A percentile compares a stretch with the other conserved stretches of the same genome.
Evolutionary conservation across 345 rosid species (phyloP).

Genomic region (rapeseed (Brassica napus)): DNA sequence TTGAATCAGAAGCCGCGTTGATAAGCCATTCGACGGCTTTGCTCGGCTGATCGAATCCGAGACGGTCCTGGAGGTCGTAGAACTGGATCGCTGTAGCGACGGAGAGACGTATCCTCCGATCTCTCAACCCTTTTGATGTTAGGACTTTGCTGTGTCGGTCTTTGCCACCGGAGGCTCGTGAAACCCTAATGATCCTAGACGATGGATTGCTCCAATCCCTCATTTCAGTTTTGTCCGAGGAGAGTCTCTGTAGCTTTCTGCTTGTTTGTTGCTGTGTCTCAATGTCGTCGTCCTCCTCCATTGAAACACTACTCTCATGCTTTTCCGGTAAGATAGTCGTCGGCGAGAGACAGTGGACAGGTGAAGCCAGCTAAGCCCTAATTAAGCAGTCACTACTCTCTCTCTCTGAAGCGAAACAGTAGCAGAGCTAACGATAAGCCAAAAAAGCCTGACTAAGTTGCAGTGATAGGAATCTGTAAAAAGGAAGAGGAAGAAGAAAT

Average conservation of each 20-base stretch:
- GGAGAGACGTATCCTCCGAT: slow-evolving; percentile 82
- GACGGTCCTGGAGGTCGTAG: slow-evolving; percentile 87
- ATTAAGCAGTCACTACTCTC: slow-evolving; percentile 42
- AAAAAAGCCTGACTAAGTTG: slow-evolving; percentile 49
- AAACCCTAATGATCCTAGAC: slow-evolving; percentile 90
- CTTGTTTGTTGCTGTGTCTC: slow-evolving; percentile 43
- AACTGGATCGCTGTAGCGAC: slow-evolving; percentile 89
- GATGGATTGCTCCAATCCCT: slow-evolving; percentile 63
- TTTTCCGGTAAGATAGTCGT: slow-evolving; percentile 37
- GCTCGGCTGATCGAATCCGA: slow-evolving; percentile 94
- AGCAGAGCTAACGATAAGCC: slow-evolving; percentile 49
- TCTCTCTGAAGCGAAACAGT: slow-evolving; percentile 54
- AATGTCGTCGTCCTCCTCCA: slow-evolving; percentile 71
- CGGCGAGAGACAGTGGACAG: too few relatives aligned
- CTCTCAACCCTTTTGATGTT: slow-evolving; percentile 86
- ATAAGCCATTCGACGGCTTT: slow-evolving; percentile 96
- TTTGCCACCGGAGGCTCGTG: slow-evolving; percentile 91
- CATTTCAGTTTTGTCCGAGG: slow-evolving; percentile 30
- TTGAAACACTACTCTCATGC: slow-evolving; percentile 73
- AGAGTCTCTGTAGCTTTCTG: slow-evolving; percentile 51
- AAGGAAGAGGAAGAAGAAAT: slow-evolving; percentile 29
- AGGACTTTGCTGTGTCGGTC: slow-evolving; percentile 96
- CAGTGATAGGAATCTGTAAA: slow-evolving; percentile 53
- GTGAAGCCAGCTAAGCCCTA: too few relatives aligned
- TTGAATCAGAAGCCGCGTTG: slow-evolving; percentile 81